Percentiles rank a stretch among this genome's conserved stretches.
Evolutionary conservation across 163 green algal genomes (phyloP).

Genomic region (Trebouxia gelatinosa): DNA sequence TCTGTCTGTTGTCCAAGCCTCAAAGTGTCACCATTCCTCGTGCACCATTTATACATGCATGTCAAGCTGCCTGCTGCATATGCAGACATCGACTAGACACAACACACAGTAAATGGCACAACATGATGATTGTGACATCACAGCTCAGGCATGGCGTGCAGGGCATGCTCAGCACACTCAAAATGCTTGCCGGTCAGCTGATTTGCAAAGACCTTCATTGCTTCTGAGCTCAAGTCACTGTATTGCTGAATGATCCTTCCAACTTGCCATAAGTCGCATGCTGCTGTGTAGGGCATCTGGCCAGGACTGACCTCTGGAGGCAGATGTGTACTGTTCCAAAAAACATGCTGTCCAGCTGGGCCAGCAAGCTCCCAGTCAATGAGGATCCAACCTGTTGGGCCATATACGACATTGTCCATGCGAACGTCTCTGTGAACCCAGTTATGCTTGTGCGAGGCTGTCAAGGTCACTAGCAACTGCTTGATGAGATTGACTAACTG

Average conservation of each 20-base stretch:
- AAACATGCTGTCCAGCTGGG: slow-evolving; percentile 14
- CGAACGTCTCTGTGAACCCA: slow-evolving; percentile 7
- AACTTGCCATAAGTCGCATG: slow-evolving; percentile 17
- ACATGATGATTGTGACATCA: slow-evolving; percentile 14
- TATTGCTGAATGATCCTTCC: slow-evolving; percentile 7
- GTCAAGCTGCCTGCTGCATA: slow-evolving; percentile 5
- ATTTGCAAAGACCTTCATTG: slow-evolving; percentile 16
- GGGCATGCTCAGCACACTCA: slow-evolving; percentile 15
- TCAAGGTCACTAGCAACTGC: too few relatives aligned
- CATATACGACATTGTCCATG: slow-evolving; percentile 5
- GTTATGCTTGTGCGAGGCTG: slow-evolving; percentile 25
- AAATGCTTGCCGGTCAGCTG: slow-evolving; percentile 15
- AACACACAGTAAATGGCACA: slow-evolving; percentile 10
- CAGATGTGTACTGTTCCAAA: slow-evolving; percentile 17
- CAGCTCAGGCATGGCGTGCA: slow-evolving; percentile 13
- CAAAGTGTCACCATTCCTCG: slow-evolving; percentile 8
- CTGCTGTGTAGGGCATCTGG: slow-evolving; percentile 15
- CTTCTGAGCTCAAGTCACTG: slow-evolving; percentile 10
- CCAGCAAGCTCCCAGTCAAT: slow-evolving; percentile 8
- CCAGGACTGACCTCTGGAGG: slow-evolving; percentile 18
- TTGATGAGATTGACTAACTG: too few relatives aligned
- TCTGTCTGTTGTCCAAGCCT: slow-evolving; percentile 14
- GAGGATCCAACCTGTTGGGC: slow-evolving; percentile 1
- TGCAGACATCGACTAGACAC: slow-evolving; percentile 11
- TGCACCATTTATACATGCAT: slow-evolving; percentile 10